Evolutionary conservation across 768 basidiomycete genomes (phyloP).

Genomic region (Auriscalpium orientale): DNA sequence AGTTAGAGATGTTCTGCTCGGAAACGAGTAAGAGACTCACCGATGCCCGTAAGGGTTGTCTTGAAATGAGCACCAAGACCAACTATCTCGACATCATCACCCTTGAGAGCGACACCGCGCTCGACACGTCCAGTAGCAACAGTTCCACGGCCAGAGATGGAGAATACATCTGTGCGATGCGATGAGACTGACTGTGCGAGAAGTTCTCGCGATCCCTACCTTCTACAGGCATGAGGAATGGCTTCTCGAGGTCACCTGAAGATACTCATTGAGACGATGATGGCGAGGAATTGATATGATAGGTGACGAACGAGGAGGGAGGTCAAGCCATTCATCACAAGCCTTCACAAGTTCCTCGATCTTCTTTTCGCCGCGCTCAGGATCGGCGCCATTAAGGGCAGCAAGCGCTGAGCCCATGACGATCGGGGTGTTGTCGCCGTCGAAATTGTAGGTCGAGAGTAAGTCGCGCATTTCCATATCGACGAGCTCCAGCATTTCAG

Average conservation of each 20-base stretch:
- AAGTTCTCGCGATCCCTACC: constrained; percentile 29
- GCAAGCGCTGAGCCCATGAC: constrained; percentile 95
- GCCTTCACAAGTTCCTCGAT: constrained; percentile 76
- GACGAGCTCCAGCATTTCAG: constrained; percentile 97
- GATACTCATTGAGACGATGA: neutral
- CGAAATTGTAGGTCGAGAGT: constrained; percentile 84
- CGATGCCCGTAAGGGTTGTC: constrained; percentile 93
- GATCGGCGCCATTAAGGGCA: constrained; percentile 81
- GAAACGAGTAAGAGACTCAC: constrained; percentile 30
- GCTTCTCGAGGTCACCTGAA: constrained; percentile 91
- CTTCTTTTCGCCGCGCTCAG: constrained; percentile 72
- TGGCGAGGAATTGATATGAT: neutral
- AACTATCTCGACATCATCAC: constrained; percentile 88
- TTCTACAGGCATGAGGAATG: constrained; percentile 94
- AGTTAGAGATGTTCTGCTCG: neutral
- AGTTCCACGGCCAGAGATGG: constrained; percentile 96
- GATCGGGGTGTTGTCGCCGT: constrained; percentile 97
- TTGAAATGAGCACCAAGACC: constrained; percentile 78
- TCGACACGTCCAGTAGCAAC: constrained; percentile 95
- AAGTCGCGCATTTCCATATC: constrained; percentile 99
- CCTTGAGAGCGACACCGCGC: constrained; percentile 86
- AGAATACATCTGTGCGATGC: constrained; percentile 71
- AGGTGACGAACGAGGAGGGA: constrained; percentile 68
- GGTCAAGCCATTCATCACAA: constrained; percentile 92
- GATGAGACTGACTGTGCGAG: neutral